Conservation (phyloP, 257 asterid species). For the Solanum sejunctum region DNA sequence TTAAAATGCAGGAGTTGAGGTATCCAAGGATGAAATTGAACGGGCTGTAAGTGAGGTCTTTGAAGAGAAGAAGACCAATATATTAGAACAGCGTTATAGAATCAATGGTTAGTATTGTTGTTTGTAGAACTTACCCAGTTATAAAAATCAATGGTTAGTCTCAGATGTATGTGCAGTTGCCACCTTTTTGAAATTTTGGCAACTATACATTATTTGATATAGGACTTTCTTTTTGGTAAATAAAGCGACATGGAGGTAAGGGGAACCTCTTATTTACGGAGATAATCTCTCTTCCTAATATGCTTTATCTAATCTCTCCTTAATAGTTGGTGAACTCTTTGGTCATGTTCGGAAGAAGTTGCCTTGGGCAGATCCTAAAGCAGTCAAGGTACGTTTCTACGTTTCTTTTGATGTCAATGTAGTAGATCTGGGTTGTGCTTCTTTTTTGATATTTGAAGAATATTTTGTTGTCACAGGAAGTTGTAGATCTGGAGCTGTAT, state of each 20-base stretch:
- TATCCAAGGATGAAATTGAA: constrained; percentile 55
- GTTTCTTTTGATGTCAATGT: not conserved
- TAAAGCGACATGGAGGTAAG: not conserved
- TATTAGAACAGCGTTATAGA: constrained; percentile 75
- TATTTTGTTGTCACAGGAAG: constrained; percentile 37
- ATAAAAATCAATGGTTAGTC: not conserved
- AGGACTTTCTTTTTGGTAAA: not conserved
- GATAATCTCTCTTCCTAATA: not conserved
- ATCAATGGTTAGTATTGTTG: constrained; percentile 52
- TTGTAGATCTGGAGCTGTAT: constrained; percentile 55
- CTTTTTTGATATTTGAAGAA: not conserved
- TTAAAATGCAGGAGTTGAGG: constrained; percentile 54
- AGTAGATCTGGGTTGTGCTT: not conserved
- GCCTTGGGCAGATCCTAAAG: constrained; percentile 92
- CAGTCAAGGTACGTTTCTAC: constrained; percentile 53
- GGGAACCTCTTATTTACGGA: not conserved
- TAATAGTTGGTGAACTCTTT: constrained; percentile 72
- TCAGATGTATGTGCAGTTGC: not conserved
- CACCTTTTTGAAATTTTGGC: not conserved
- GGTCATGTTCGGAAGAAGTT: constrained; percentile 66
- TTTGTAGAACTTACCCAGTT: not conserved
- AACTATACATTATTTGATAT: not conserved
- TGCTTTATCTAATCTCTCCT: not conserved
- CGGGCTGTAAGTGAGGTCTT: constrained; percentile 46
- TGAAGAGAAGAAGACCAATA: constrained; percentile 48